Conservation (phyloP, 2,329 filamentous ascomycete genomes). For the Tricladium varicosporioides region DNA sequence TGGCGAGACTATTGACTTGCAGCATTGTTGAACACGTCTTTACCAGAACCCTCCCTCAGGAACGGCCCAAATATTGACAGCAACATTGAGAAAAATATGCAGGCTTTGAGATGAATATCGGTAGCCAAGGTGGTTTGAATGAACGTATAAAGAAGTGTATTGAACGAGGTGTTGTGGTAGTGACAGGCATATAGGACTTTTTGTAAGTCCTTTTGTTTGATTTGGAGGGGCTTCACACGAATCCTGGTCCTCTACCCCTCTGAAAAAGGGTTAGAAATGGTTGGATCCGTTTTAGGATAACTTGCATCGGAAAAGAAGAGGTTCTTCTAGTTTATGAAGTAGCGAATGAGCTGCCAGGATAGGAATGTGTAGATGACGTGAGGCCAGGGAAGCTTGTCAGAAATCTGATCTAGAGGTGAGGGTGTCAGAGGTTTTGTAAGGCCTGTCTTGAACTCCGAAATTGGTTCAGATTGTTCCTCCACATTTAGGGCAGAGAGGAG, state of each 20-base stretch:
- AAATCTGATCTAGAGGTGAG: slow-evolving; percentile 10
- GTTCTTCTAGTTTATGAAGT: slow-evolving; percentile 14
- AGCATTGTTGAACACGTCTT: slow-evolving; percentile 15
- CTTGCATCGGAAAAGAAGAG: slow-evolving; percentile 19
- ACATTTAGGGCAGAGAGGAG: slow-evolving; percentile 13
- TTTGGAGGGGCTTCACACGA: slow-evolving; percentile 5
- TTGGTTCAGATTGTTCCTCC: background rate
- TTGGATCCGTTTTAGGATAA: slow-evolving; percentile 10
- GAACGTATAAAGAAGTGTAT: slow-evolving; percentile 16
- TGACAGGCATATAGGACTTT: slow-evolving; percentile 10
- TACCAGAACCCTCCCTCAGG: slow-evolving; percentile 1
- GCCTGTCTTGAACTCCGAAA: background rate
- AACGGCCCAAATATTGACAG: slow-evolving; percentile 15
- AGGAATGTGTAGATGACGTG: slow-evolving; percentile 13
- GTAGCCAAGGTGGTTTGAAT: slow-evolving; percentile 15
- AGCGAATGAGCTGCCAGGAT: slow-evolving; percentile 12
- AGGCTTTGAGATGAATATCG: slow-evolving; percentile 15
- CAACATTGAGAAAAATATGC: slow-evolving; percentile 12
- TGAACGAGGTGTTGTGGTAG: slow-evolving; percentile 18
- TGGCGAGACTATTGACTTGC: slow-evolving; percentile 9
- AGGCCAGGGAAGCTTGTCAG: slow-evolving; percentile 11
- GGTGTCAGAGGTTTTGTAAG: background rate
- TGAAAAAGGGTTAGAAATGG: slow-evolving; percentile 9
- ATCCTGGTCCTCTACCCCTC: slow-evolving; percentile 6
- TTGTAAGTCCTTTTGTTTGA: slow-evolving; percentile 7